phyloP scores from a whole-genome alignment of 352 stramenopile genomes.

The Phytophthora cajani region DNA sequence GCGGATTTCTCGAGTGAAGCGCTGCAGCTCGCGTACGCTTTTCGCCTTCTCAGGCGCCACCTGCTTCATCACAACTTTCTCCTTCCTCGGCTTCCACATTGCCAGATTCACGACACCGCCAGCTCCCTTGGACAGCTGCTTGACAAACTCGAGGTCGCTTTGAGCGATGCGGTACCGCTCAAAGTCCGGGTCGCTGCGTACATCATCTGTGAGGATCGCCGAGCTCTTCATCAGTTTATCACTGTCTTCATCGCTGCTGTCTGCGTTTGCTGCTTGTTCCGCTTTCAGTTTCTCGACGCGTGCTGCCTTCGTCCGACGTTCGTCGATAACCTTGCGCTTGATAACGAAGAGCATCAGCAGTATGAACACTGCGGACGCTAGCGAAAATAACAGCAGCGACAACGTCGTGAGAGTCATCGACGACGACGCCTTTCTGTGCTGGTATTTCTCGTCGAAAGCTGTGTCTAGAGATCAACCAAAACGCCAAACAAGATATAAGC shows the following conservation, averaged over 20 bases:
- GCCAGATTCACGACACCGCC: slow-evolving; percentile 63
- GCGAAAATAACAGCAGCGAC: slow-evolving; percentile 27
- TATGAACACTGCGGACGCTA: slow-evolving; percentile 24
- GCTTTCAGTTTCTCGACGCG: slow-evolving; percentile 24
- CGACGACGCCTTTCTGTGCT: slow-evolving; percentile 21
- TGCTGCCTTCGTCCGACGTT: slow-evolving; percentile 29
- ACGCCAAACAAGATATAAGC: neutral
- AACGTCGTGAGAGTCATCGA: slow-evolving; percentile 33
- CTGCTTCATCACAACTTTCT: slow-evolving; percentile 62
- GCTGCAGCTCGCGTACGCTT: slow-evolving; percentile 40
- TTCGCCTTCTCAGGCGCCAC: slow-evolving; percentile 56
- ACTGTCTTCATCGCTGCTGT: slow-evolving; percentile 29
- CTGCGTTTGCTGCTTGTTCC: slow-evolving; percentile 14
- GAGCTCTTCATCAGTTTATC: slow-evolving; percentile 38
- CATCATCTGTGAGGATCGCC: slow-evolving; percentile 46
- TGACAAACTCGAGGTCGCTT: slow-evolving; percentile 41
- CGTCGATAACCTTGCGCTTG: slow-evolving; percentile 37
- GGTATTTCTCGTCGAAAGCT: slow-evolving; percentile 34
- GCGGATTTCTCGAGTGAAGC: slow-evolving; percentile 63
- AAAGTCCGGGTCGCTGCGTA: slow-evolving; percentile 59
- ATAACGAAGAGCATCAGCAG: slow-evolving; percentile 33
- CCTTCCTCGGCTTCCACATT: slow-evolving; percentile 27
- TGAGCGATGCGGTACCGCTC: slow-evolving; percentile 57
- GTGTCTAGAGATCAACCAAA: slow-evolving; percentile 7
- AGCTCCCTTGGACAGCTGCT: slow-evolving; percentile 57